These are phyloP conservation scores for Pseudogymnoascus sp. DNA, from an alignment of 2,329 filamentous ascomycete genomes.

Conservation along the genomic window DNA sequence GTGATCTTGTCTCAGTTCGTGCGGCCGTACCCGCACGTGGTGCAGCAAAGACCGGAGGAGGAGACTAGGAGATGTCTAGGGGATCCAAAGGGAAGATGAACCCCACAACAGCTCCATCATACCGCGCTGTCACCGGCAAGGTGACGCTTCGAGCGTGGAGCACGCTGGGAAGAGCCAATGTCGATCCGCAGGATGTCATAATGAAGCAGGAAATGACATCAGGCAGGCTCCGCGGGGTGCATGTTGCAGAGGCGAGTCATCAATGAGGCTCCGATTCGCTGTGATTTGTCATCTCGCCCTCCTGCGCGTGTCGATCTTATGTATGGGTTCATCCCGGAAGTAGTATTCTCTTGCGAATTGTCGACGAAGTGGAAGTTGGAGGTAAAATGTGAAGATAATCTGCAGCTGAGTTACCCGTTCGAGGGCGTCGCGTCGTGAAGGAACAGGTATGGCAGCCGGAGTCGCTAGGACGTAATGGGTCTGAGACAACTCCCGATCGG, in stretches of 20 bases:
- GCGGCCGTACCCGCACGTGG: constrained; percentile 2
- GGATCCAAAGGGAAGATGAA: background rate
- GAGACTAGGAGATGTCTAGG: background rate
- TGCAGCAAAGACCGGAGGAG: background rate
- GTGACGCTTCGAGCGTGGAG: no score
- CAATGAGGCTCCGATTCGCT: background rate
- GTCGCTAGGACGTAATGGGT: background rate
- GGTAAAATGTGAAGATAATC: background rate
- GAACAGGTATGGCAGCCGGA: constrained; percentile 7
- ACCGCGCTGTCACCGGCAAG: background rate
- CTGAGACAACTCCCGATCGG: background rate
- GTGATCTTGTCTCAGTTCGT: background rate
- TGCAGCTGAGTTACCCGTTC: background rate
- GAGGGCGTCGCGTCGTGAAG: background rate
- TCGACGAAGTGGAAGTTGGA: background rate
- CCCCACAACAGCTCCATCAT: background rate
- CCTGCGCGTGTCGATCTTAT: background rate
- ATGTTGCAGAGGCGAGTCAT: background rate
- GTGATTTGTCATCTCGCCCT: background rate
- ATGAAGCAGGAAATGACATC: background rate
- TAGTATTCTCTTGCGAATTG: background rate
- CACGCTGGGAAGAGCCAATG: background rate
- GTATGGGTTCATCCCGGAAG: background rate
- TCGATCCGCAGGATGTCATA: background rate
- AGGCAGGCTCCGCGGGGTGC: background rate